Evolutionary conservation across 2,329 filamentous ascomycete species (phyloP).

Genomic region (Basipetospora sp.): DNA sequence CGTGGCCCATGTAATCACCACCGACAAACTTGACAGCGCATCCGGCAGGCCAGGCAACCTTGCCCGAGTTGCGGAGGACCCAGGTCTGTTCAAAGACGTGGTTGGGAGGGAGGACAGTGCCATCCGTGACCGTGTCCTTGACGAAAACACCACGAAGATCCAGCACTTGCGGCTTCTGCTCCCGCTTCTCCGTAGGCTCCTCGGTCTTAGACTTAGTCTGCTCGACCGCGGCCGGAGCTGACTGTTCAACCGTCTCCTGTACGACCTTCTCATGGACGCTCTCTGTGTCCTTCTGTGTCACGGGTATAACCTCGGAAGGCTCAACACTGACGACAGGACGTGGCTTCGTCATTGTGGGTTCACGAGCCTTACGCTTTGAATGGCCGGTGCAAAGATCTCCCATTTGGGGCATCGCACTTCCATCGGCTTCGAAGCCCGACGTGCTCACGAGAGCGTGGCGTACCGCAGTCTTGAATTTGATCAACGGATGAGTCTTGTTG

Average conservation of each 20-base stretch:
- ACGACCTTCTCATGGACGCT: conserved; percentile 1
- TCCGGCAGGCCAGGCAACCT: conserved; percentile 67
- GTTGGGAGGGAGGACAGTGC: conserved; percentile 54
- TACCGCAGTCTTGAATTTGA: conserved; percentile 92
- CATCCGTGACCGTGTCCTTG: conserved; percentile 65
- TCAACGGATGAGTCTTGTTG: conserved; percentile 89
- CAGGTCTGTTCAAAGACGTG: conserved; percentile 77
- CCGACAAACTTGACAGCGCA: conserved; percentile 84
- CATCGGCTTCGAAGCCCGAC: conserved; percentile 58
- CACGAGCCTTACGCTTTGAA: conserved; percentile 55
- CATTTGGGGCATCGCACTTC: conserved; percentile 50
- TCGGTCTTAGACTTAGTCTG: conserved; percentile 9
- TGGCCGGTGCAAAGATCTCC: conserved; percentile 44
- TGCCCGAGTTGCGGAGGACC: conserved; percentile 76
- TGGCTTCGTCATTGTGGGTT: conserved; percentile 16
- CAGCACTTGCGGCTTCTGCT: conserved; percentile 6
- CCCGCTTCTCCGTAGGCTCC: neutral
- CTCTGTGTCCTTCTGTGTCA: conserved; percentile 10
- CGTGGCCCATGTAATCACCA: conserved; percentile 89
- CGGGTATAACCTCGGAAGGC: conserved; percentile 4
- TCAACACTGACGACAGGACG: conserved; percentile 4
- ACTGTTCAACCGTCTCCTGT: neutral
- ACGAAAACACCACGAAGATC: conserved; percentile 49
- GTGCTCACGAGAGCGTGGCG: conserved; percentile 79
- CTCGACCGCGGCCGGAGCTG: no score